Conservation (phyloP, 73 alveolate genomes). For the Durusdinium trenchii region DNA sequence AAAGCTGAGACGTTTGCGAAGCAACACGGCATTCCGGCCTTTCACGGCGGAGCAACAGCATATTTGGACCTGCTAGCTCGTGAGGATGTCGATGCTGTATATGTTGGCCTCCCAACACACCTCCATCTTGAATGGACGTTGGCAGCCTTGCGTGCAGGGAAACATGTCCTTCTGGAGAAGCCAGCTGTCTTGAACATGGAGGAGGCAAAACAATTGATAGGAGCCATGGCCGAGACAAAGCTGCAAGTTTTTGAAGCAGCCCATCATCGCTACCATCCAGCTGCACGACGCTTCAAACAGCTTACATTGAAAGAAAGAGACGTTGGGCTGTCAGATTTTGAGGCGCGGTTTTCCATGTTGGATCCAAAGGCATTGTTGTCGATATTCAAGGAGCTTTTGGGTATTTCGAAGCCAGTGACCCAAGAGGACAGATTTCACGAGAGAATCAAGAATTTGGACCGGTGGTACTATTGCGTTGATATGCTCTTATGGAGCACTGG, state of each 20-base stretch:
- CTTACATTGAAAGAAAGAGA: too few relatives aligned
- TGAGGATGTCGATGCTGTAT: constrained; percentile 74
- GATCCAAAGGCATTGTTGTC: constrained; percentile 27
- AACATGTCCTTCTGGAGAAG: constrained; percentile 74
- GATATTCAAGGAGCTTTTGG: neutral
- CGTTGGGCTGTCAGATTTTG: neutral
- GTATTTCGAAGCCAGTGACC: neutral
- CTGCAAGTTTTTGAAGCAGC: constrained; percentile 45
- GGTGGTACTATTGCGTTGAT: constrained; percentile 93
- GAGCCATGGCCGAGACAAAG: neutral
- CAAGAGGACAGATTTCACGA: neutral
- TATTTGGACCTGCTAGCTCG: constrained; percentile 24
- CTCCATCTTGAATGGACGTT: constrained; percentile 53
- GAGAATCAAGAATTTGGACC: constrained; percentile 81
- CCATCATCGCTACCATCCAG: constrained; percentile 89
- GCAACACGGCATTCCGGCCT: constrained; percentile 20
- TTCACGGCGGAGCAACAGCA: constrained; percentile 65
- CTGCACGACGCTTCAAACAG: constrained; percentile 43
- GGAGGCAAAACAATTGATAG: constrained; percentile 10
- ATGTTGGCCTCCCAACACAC: constrained; percentile 58
- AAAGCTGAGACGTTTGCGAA: constrained; percentile 19
- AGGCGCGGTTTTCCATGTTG: constrained; percentile 69
- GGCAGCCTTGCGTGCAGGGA: constrained; percentile 63
- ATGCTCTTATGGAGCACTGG: constrained; percentile 68
- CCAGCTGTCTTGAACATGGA: constrained; percentile 32